Percentiles rank a stretch among this genome's conserved stretches.
These are phyloP conservation scores for Angophora floribunda DNA, from an alignment of 345 rosid species.

Conservation along the genomic window DNA sequence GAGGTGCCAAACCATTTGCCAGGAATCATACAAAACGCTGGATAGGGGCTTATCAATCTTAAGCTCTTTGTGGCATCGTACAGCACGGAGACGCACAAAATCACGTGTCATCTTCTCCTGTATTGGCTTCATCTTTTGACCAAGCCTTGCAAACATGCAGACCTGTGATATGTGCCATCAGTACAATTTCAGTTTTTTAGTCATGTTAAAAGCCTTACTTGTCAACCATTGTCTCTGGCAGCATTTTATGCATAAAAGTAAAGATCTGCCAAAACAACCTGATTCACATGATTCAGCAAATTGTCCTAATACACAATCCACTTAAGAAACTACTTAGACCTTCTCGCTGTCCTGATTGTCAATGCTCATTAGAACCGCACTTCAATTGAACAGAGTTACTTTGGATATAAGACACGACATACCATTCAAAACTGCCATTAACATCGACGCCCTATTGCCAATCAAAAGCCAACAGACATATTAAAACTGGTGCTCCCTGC, in stretches of 20 bases:
- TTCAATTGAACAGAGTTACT: neutral
- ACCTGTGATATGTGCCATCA: constrained; percentile 22
- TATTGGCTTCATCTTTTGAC: constrained; percentile 14
- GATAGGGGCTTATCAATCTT: constrained; percentile 37
- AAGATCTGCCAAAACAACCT: neutral
- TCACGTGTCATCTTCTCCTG: constrained; percentile 11
- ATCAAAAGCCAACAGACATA: neutral
- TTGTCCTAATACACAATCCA: neutral
- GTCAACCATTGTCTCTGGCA: neutral
- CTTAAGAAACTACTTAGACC: neutral
- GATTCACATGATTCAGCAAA: neutral
- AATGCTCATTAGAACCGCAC: neutral
- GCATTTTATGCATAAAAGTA: neutral
- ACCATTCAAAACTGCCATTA: neutral
- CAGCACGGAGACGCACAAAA: constrained; percentile 41
- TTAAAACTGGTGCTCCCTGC: neutral
- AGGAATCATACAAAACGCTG: constrained; percentile 26
- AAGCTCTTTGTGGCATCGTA: constrained; percentile 72
- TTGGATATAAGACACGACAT: neutral
- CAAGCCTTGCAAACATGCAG: constrained; percentile 42
- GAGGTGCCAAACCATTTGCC: constrained; percentile 62
- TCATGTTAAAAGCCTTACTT: neutral
- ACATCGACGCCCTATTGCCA: neutral
- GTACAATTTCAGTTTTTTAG: neutral
- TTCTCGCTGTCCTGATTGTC: neutral